A percentile compares a stretch with the other conserved stretches of the same genome.
phyloP scores from a whole-genome alignment of 495 filamentous ascomycete species.

The Letharia lupina region DNA sequence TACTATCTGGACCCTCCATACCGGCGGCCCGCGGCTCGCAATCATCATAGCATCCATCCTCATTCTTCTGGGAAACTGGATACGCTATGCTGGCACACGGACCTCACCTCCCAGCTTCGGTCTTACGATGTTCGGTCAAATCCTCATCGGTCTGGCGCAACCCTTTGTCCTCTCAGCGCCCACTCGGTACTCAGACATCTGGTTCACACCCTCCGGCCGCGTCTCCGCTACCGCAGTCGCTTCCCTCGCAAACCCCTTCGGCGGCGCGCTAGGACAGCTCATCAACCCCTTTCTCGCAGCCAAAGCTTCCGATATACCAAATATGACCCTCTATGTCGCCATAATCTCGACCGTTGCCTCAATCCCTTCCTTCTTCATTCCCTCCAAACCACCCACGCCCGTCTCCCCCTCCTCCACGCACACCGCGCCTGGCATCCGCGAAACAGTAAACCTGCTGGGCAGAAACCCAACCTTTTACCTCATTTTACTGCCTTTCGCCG shows the following conservation, averaged over 20 bases:
- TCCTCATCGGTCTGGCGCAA: conserved; percentile 80
- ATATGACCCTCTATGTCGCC: conserved; percentile 78
- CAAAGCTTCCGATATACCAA: conserved; percentile 53
- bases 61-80: conserved; percentile 79
- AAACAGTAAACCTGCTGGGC: conserved; percentile 43
- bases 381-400: conserved; percentile 68
- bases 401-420: conserved; percentile 44
- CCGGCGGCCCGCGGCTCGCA: conserved; percentile 66
- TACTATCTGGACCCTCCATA: conserved; percentile 70
- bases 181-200: conserved; percentile 84
- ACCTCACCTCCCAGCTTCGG: conserved; percentile 50
- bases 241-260: conserved; percentile 78
- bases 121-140: conserved; percentile 88
- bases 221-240: conserved; percentile 82
- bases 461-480: conserved; percentile 62
- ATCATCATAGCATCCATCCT: conserved; percentile 67
- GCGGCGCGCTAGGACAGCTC: conserved; percentile 80
- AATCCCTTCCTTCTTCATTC: conserved; percentile 81
- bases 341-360: conserved; percentile 70
- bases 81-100: conserved; percentile 75
- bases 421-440: conserved; percentile 43
- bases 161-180: conserved; percentile 88
- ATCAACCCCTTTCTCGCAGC: conserved; percentile 69
- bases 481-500: conserved; percentile 62
- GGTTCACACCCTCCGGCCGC: conserved; percentile 81